Conservation (phyloP, 768 basidiomycete genomes). For the Hypholoma sublateritium region DNA sequence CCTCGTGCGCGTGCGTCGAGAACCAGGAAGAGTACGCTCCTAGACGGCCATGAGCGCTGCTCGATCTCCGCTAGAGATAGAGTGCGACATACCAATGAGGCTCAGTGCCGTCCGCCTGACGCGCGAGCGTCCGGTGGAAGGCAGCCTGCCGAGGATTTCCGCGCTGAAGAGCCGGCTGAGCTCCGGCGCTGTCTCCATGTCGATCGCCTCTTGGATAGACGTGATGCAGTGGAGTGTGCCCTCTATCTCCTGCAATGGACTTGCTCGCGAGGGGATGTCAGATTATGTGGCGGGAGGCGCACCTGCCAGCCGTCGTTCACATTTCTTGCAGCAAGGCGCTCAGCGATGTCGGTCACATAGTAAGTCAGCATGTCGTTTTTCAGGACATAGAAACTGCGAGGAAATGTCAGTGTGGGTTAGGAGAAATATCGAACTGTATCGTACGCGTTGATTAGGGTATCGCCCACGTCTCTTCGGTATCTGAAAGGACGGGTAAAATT, state of each 20-base stretch:
- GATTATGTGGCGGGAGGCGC: neutral
- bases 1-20: conserved; percentile 40
- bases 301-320: conserved; percentile 76
- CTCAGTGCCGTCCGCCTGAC: conserved; percentile 73
- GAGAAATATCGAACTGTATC: conserved; percentile 22
- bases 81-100: conserved; percentile 59
- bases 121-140: conserved; percentile 60
- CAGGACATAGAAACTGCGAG: conserved; percentile 78
- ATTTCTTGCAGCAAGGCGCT: conserved; percentile 45
- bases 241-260: conserved; percentile 67
- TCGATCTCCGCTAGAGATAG: neutral
- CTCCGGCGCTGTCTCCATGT: conserved; percentile 49
- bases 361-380: conserved; percentile 80
- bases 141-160: conserved; percentile 67
- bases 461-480: conserved; percentile 84
- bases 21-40: conserved; percentile 84
- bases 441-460: conserved; percentile 86
- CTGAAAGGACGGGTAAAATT: conserved; percentile 32
- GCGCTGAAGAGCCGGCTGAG: conserved; percentile 70
- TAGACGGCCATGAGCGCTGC: conserved; percentile 21
- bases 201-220: conserved; percentile 85
- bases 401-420: neutral
- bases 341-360: conserved; percentile 61
- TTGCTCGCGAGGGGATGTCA: too few relatives aligned
- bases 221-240: conserved; percentile 84